These are phyloP conservation scores for Oxyria digyna DNA, from an alignment of 148 eudicot genomes.

Conservation along the genomic window DNA sequence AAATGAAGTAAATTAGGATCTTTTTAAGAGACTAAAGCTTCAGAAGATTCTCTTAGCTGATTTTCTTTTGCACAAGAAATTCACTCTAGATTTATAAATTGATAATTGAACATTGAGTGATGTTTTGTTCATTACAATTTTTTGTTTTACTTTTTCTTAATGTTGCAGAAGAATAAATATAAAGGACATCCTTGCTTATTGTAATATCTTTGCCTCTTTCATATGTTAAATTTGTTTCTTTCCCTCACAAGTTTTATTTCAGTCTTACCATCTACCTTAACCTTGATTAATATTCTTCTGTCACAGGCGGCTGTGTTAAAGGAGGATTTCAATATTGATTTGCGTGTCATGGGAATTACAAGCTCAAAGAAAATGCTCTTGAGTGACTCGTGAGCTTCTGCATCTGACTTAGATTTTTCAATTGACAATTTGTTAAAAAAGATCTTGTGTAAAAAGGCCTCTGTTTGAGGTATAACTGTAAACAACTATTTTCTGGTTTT, in stretches of 20 bases:
- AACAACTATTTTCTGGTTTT: too few species aligned
- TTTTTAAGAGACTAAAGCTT: background rate
- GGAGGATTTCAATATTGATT: slow-evolving; percentile 83
- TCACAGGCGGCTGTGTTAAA: slow-evolving; percentile 74
- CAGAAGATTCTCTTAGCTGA: background rate
- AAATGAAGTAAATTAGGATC: background rate
- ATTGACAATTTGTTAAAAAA: background rate
- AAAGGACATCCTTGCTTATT: background rate
- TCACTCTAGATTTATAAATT: too few species aligned
- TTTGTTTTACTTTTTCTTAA: background rate
- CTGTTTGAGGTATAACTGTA: background rate
- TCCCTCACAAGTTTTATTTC: background rate
- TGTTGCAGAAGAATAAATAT: background rate
- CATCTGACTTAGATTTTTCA: background rate
- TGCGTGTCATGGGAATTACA: slow-evolving; percentile 90
- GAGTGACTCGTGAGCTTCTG: slow-evolving; percentile 65
- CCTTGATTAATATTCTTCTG: background rate
- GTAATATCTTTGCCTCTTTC: too few species aligned
- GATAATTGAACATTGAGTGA: too few species aligned
- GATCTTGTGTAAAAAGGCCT: background rate
- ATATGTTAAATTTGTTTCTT: background rate
- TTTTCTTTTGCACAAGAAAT: too few species aligned
- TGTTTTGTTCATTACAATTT: background rate
- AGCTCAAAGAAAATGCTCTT: slow-evolving; percentile 80
- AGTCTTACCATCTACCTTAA: background rate